These are phyloP conservation scores for Curvularia lunata DNA, from an alignment of 2,329 filamentous ascomycete species.

Conservation along the genomic window DNA sequence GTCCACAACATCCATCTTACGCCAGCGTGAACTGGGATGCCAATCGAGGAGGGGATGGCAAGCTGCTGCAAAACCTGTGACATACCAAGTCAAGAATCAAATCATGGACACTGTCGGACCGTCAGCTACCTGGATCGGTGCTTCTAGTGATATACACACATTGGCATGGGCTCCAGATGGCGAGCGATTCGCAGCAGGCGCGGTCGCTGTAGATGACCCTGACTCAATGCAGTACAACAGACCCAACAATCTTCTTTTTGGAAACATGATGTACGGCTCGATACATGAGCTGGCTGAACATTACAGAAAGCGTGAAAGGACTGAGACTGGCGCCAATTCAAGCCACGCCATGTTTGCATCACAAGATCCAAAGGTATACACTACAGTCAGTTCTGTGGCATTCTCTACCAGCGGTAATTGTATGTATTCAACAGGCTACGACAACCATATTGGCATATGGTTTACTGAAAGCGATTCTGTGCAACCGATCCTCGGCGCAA, in stretches of 20 bases:
- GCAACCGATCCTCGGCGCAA: slow-evolving; percentile 27
- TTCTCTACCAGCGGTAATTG: slow-evolving; percentile 56
- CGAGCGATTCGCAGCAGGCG: slow-evolving; percentile 62
- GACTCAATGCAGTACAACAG: slow-evolving; percentile 67
- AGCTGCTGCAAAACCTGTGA: slow-evolving; percentile 27
- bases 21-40: slow-evolving; percentile 44
- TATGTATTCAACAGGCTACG: slow-evolving; percentile 63
- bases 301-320: slow-evolving; percentile 51
- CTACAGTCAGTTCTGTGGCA: slow-evolving; percentile 61
- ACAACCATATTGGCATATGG: slow-evolving; percentile 56
- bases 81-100: slow-evolving; percentile 38
- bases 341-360: slow-evolving; percentile 55
- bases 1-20: slow-evolving; percentile 32
- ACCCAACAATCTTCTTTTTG: slow-evolving; percentile 63
- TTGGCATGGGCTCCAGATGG: slow-evolving; percentile 64
- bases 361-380: slow-evolving; percentile 61
- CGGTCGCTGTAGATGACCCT: slow-evolving; percentile 61
- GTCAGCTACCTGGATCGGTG: slow-evolving; percentile 60
- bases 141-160: slow-evolving; percentile 63
- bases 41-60: slow-evolving; percentile 38
- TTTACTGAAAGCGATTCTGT: slow-evolving; percentile 39
- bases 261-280: slow-evolving; percentile 51
- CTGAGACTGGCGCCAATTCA: slow-evolving; percentile 51
- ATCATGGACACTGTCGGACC: slow-evolving; percentile 52
- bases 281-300: slow-evolving; percentile 64